A percentile compares a stretch with the other conserved stretches of the same genome.
Evolutionary conservation across 805 yeast species (phyloP).

Genomic region (Saccharomycodes ludwigii): DNA sequence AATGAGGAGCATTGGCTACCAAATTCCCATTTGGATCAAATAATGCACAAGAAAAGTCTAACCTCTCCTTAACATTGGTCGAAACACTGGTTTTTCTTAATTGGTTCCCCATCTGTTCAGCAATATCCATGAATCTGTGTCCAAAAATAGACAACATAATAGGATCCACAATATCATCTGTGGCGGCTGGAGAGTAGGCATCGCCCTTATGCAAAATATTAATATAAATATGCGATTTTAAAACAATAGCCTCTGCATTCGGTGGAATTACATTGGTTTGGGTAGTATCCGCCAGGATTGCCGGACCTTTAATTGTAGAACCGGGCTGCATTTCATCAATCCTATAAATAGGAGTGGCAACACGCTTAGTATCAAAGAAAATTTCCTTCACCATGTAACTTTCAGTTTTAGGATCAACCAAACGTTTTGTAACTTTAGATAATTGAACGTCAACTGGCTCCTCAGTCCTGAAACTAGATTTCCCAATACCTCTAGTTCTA

Average conservation of each 20-base stretch:
- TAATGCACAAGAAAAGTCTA: slow-evolving; percentile 77
- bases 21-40: slow-evolving; percentile 67
- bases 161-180: slow-evolving; percentile 41
- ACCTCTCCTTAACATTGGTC: slow-evolving; percentile 71
- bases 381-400: slow-evolving; percentile 31
- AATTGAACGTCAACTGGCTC: slow-evolving; percentile 42
- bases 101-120: slow-evolving; percentile 81
- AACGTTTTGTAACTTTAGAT: slow-evolving; percentile 20
- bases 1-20: slow-evolving; percentile 81
- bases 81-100: slow-evolving; percentile 70
- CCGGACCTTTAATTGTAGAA: slow-evolving; percentile 50
- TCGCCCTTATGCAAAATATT: slow-evolving; percentile 13
- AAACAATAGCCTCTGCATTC: slow-evolving; percentile 38
- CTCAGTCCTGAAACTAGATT: slow-evolving; percentile 31
- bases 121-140: slow-evolving; percentile 81
- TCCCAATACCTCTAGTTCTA: slow-evolving; percentile 65
- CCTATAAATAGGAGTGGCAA: slow-evolving; percentile 41
- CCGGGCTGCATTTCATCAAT: slow-evolving; percentile 46
- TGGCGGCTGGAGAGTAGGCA: slow-evolving; percentile 7
- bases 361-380: slow-evolving; percentile 42
- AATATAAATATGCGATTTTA: slow-evolving; percentile 52
- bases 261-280: slow-evolving; percentile 73
- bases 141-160: slow-evolving; percentile 65
- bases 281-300: slow-evolving; percentile 66
- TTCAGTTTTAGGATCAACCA: slow-evolving; percentile 16